These are phyloP conservation scores for Acanthamoeba comandoni DNA, from an alignment of 208 protist genomes.

Conservation along the genomic window DNA sequence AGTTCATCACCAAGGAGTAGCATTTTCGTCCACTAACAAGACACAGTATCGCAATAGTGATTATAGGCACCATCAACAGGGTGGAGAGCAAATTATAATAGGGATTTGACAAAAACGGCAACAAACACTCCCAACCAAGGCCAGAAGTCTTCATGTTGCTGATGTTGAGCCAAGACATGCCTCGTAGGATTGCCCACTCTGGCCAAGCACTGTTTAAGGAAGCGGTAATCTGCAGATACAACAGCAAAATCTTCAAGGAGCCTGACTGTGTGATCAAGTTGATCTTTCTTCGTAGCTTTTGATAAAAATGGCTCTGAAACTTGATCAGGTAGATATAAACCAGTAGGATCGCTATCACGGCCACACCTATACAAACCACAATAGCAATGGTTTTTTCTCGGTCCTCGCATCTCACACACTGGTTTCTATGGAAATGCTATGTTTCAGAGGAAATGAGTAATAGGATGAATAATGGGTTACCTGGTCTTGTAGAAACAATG, in stretches of 20 bases:
- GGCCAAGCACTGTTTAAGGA: slow-evolving; percentile 36
- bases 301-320: slow-evolving; percentile 5
- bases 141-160: slow-evolving; percentile 1
- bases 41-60: too few species aligned
- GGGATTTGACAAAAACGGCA: neutral
- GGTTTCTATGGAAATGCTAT: too few species aligned
- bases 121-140: neutral
- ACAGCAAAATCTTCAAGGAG: slow-evolving; percentile 25
- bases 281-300: neutral
- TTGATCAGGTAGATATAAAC: neutral
- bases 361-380: neutral
- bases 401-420: neutral
- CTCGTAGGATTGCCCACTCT: neutral
- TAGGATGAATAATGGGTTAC: neutral
- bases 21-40: too few species aligned
- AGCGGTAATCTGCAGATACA: slow-evolving; percentile 27
- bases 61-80: neutral
- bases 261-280: neutral
- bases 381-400: neutral
- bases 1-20: too few species aligned
- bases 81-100: neutral
- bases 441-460: too few species aligned
- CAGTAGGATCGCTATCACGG: neutral
- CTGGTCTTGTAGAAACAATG: slow-evolving; percentile 1
- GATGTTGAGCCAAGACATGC: neutral